Conservation (phyloP, 2,329 filamentous ascomycete species). For the Microcyclosporella mali region DNA sequence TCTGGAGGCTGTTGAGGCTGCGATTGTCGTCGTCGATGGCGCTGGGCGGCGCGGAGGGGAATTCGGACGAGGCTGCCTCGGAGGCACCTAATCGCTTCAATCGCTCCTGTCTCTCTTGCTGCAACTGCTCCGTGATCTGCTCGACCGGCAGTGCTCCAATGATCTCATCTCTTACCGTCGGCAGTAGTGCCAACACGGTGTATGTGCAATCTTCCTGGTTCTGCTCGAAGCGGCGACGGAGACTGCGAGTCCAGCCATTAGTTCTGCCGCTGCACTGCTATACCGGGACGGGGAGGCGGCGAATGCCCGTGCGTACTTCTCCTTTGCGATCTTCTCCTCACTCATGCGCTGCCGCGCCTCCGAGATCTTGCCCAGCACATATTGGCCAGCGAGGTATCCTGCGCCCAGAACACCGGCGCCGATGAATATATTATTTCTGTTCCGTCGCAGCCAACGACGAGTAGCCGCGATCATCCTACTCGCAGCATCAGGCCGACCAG, state of each 20-base stretch:
- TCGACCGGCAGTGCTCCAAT: slow-evolving; percentile 85
- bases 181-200: slow-evolving; percentile 90
- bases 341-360: slow-evolving; percentile 95
- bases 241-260: slow-evolving; percentile 45
- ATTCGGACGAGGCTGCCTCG: slow-evolving; percentile 53
- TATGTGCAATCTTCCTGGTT: slow-evolving; percentile 99
- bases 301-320: slow-evolving; percentile 62
- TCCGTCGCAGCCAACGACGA: slow-evolving; percentile 85
- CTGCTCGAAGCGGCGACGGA: slow-evolving; percentile 93
- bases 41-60: slow-evolving; percentile 56
- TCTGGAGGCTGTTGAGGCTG: slow-evolving; percentile 68
- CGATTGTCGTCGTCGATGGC: slow-evolving; percentile 75
- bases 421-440: slow-evolving; percentile 82
- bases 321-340: slow-evolving; percentile 88
- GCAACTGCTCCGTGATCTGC: slow-evolving; percentile 84
- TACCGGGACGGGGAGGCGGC: background rate
- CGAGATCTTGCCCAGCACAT: slow-evolving; percentile 82
- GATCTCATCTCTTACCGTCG: slow-evolving; percentile 84
- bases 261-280: slow-evolving; percentile 1
- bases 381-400: slow-evolving; percentile 87
- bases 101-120: slow-evolving; percentile 80
- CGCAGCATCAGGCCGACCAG: slow-evolving; percentile 17
- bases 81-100: slow-evolving; percentile 44
- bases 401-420: slow-evolving; percentile 81
- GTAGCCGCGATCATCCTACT: slow-evolving; percentile 60